Evolutionary conservation across 306 rosid genomes (phyloP).

Genomic region (Ziziphus jujuba): DNA sequence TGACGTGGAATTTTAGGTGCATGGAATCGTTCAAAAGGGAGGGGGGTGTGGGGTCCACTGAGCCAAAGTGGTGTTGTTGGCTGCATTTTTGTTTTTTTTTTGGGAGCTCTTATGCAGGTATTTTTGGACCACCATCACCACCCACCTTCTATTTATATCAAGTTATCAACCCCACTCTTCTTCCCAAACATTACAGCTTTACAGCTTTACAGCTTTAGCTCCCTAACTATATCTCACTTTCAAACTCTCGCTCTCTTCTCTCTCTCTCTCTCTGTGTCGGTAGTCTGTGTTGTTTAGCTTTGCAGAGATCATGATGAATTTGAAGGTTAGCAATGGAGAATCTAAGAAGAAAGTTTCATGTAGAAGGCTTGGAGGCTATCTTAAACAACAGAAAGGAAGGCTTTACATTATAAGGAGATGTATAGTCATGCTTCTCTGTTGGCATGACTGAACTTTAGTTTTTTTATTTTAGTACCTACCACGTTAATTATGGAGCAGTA

Average conservation of each 20-base stretch:
- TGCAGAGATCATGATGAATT: not conserved
- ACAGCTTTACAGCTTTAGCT: too few relatives aligned
- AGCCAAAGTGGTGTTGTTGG: too few relatives aligned
- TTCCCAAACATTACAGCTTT: too few relatives aligned
- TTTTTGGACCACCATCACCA: too few relatives aligned
- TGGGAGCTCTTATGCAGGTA: too few relatives aligned
- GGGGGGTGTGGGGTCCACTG: slow-evolving; percentile 3
- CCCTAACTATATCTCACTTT: too few relatives aligned
- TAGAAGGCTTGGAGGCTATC: slow-evolving; percentile 70
- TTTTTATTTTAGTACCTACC: not conserved
- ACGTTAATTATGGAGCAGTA: too few relatives aligned
- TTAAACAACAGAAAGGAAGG: slow-evolving; percentile 77
- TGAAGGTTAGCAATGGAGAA: slow-evolving; percentile 10
- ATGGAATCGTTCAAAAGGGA: slow-evolving; percentile 33
- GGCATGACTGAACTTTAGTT: slow-evolving; percentile 57
- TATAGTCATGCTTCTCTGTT: slow-evolving; percentile 83
- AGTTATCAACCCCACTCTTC: too few relatives aligned
- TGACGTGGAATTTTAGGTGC: slow-evolving; percentile 26
- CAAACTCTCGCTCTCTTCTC: too few relatives aligned
- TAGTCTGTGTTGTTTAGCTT: slow-evolving; percentile 1
- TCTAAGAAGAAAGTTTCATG: slow-evolving; percentile 61
- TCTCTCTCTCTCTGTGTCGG: not conserved
- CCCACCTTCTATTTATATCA: too few relatives aligned
- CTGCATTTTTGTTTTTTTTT: too few relatives aligned
- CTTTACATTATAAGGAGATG: slow-evolving; percentile 82